These are phyloP conservation scores for Sclerotinia trifoliorum DNA, from an alignment of 2,329 filamentous ascomycete genomes.

Conservation along the genomic window DNA sequence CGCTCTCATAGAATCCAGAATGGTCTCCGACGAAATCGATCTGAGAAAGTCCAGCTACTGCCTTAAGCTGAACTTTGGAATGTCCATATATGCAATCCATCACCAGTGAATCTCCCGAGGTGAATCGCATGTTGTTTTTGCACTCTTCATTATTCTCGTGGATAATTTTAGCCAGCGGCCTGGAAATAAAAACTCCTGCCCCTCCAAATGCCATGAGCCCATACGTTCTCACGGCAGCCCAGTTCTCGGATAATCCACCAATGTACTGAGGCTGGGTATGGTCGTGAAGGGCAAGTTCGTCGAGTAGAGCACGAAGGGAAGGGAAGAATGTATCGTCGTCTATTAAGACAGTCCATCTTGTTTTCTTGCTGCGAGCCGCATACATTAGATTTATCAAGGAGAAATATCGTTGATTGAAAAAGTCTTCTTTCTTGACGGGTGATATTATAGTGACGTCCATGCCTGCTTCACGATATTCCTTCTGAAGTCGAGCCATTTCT, in stretches of 20 bases:
- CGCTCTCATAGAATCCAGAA: slow-evolving; percentile 39
- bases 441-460: slow-evolving; percentile 37
- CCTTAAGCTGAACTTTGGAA: slow-evolving; percentile 34
- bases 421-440: slow-evolving; percentile 32
- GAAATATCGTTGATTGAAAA: slow-evolving; percentile 45
- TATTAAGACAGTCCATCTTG: slow-evolving; percentile 38
- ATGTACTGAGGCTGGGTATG: slow-evolving; percentile 34
- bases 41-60: slow-evolving; percentile 36
- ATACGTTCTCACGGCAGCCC: slow-evolving; percentile 39
- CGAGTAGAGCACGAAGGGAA: slow-evolving; percentile 33
- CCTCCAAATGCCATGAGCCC: slow-evolving; percentile 40
- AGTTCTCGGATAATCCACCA: slow-evolving; percentile 37
- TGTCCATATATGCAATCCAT: slow-evolving; percentile 38
- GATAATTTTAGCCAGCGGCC: slow-evolving; percentile 34
- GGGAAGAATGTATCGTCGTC: slow-evolving; percentile 42
- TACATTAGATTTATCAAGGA: slow-evolving; percentile 46
- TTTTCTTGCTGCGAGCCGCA: slow-evolving; percentile 41
- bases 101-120: slow-evolving; percentile 37
- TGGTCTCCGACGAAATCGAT: slow-evolving; percentile 39
- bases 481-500: slow-evolving; percentile 35
- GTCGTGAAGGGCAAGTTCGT: slow-evolving; percentile 40
- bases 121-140: slow-evolving; percentile 34
- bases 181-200: slow-evolving; percentile 36
- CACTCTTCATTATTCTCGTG: slow-evolving; percentile 35
- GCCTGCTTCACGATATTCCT: slow-evolving; percentile 31